A percentile compares a stretch with the other conserved stretches of the same genome.
Conservation (phyloP, 306 rosid species). For the Ormosia emarginata region DNA sequence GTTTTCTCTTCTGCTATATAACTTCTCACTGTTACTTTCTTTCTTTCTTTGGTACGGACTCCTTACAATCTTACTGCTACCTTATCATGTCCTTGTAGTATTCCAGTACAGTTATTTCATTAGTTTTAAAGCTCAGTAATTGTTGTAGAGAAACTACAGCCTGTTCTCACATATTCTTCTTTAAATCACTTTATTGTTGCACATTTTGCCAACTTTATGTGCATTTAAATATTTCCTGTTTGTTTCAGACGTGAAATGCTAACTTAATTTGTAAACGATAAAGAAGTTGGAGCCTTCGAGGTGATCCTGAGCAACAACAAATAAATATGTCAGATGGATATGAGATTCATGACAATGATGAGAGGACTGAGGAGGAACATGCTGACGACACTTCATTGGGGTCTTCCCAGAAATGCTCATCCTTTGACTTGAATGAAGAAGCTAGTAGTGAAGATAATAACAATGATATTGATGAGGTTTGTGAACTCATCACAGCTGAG, state of each 20-base stretch:
- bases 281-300: slow-evolving; percentile 6
- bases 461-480: background rate
- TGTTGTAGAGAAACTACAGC: slow-evolving; percentile 22
- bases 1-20: background rate
- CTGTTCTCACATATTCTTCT: slow-evolving; percentile 24
- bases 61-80: background rate
- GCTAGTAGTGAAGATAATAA: slow-evolving; percentile 35
- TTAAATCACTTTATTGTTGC: background rate
- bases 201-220: background rate
- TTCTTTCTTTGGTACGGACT: background rate
- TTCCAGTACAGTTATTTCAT: background rate
- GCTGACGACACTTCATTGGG: slow-evolving; percentile 33
- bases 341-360: slow-evolving; percentile 19
- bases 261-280: background rate
- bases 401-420: slow-evolving; percentile 49
- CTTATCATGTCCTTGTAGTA: background rate
- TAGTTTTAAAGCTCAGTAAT: slow-evolving; percentile 12
- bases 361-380: background rate
- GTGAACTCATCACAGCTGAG: background rate
- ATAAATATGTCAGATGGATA: slow-evolving; percentile 36
- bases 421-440: slow-evolving; percentile 65
- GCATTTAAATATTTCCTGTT: background rate
- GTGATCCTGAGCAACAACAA: background rate
- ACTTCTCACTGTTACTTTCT: background rate
- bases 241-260: slow-evolving; percentile 30